phyloP scores from a whole-genome alignment of 2,329 filamentous ascomycete species.

The Fusarium concolor region DNA sequence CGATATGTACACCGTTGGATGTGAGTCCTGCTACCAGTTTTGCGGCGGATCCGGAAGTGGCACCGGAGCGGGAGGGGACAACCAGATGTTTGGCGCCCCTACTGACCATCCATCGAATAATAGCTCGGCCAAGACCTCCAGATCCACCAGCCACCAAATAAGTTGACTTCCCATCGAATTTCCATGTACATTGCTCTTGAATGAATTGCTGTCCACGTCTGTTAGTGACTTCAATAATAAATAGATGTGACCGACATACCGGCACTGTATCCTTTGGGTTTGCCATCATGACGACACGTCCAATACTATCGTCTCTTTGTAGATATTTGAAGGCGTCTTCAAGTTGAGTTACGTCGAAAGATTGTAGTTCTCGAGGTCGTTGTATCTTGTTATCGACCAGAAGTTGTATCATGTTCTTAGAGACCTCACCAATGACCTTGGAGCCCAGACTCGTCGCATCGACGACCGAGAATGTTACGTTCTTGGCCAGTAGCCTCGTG shows the following conservation, averaged over 20 bases:
- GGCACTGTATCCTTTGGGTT: neutral
- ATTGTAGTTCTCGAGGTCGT: fast-evolving
- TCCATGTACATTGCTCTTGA: neutral
- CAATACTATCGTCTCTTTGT: neutral
- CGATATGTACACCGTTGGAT: neutral
- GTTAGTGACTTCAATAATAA: fast-evolving
- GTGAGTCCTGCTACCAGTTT: conserved; percentile 23
- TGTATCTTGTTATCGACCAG: fast-evolving
- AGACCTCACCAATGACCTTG: fast-evolving
- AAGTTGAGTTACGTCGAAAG: fast-evolving
- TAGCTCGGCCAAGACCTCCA: conserved; percentile 38
- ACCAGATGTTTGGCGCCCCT: conserved; percentile 46
- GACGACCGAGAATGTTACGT: neutral
- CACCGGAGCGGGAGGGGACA: conserved; percentile 47
- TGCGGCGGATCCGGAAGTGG: conserved; percentile 32
- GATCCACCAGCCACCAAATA: conserved; percentile 41
- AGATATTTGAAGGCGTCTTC: neutral
- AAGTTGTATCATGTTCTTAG: neutral
- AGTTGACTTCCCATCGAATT: neutral
- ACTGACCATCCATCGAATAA: conserved; percentile 34
- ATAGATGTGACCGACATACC: neutral
- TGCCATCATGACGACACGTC: neutral
- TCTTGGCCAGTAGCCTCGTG: neutral
- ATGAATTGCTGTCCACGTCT: neutral
- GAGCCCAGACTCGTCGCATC: neutral